Evolutionary conservation across 805 yeast species (phyloP).

Genomic region (Teunomyces atbi): DNA sequence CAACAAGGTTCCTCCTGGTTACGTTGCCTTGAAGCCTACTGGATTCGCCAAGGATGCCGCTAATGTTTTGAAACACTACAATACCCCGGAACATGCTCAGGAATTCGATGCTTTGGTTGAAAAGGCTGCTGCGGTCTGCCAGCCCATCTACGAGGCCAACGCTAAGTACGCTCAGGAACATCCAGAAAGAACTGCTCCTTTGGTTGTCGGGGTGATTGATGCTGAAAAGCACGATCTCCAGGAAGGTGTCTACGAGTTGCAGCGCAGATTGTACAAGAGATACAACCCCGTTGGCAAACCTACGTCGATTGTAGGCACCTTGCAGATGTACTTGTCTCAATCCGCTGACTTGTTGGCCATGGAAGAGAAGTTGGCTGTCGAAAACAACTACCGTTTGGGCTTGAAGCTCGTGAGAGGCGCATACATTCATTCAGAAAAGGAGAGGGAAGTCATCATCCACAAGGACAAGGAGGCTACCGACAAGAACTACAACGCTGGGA

Average conservation of each 20-base stretch:
- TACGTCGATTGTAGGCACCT: slow-evolving; percentile 79
- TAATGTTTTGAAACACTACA: slow-evolving; percentile 61
- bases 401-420: slow-evolving; percentile 95
- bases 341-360: slow-evolving; percentile 57
- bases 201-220: slow-evolving; percentile 77
- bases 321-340: slow-evolving; percentile 86
- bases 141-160: slow-evolving; percentile 55
- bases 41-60: slow-evolving; percentile 82
- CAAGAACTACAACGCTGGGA: slow-evolving; percentile 67
- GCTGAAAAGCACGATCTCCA: slow-evolving; percentile 90
- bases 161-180: slow-evolving; percentile 43
- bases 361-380: slow-evolving; percentile 65
- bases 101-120: slow-evolving; percentile 58
- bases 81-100: slow-evolving; percentile 37
- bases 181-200: slow-evolving; percentile 69
- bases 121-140: slow-evolving; percentile 64
- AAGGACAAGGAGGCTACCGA: slow-evolving; percentile 81
- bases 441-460: slow-evolving; percentile 66
- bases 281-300: slow-evolving; percentile 63
- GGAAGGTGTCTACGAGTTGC: slow-evolving; percentile 87
- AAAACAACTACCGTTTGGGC: slow-evolving; percentile 68
- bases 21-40: slow-evolving; percentile 90
- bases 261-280: slow-evolving; percentile 71
- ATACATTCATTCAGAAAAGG: slow-evolving; percentile 83
- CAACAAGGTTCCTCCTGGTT: slow-evolving; percentile 82